phyloP scores from a whole-genome alignment of 73 alveolate genomes.

The Paramecium biaurelia region DNA sequence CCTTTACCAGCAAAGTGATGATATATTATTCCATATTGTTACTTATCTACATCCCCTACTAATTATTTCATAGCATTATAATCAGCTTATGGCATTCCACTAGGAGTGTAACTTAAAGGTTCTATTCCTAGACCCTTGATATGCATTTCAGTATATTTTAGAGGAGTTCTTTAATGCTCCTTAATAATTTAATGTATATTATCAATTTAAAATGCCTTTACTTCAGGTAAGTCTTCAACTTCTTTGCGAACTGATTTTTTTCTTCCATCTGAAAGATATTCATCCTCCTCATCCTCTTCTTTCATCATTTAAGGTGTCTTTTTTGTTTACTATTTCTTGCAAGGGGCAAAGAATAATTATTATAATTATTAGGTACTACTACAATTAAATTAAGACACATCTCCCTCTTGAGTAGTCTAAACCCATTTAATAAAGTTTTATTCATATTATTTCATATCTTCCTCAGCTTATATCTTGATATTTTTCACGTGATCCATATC shows the following conservation, averaged over 20 bases:
- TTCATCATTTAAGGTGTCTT: background rate
- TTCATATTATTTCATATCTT: conserved; percentile 69
- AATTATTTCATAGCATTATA: conserved; percentile 68
- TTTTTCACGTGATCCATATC: conserved; percentile 71
- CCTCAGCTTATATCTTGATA: conserved; percentile 74
- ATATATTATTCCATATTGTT: conserved; percentile 79
- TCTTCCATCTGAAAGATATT: conserved; percentile 62
- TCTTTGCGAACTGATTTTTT: conserved; percentile 61
- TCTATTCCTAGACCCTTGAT: conserved; percentile 83
- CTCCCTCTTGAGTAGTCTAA: conserved; percentile 63
- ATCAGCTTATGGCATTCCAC: conserved; percentile 88
- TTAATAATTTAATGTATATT: conserved; percentile 61
- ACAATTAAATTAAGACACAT: conserved; percentile 79
- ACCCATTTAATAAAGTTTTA: conserved; percentile 79
- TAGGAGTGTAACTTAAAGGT: conserved; percentile 63
- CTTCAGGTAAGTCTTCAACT: conserved; percentile 14
- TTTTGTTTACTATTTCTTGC: conserved; percentile 54
- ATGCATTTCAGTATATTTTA: conserved; percentile 70
- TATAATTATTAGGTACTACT: conserved; percentile 74
- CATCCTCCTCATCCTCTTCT: conserved; percentile 66
- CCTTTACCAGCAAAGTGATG: conserved; percentile 69
- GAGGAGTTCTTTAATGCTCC: conserved; percentile 69
- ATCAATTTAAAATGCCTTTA: conserved; percentile 24
- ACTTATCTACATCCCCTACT: conserved; percentile 82
- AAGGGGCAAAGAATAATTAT: conserved; percentile 89